phyloP scores from a whole-genome alignment of 1,284 basidiomycete genomes.

The Earliella scabrosa region DNA sequence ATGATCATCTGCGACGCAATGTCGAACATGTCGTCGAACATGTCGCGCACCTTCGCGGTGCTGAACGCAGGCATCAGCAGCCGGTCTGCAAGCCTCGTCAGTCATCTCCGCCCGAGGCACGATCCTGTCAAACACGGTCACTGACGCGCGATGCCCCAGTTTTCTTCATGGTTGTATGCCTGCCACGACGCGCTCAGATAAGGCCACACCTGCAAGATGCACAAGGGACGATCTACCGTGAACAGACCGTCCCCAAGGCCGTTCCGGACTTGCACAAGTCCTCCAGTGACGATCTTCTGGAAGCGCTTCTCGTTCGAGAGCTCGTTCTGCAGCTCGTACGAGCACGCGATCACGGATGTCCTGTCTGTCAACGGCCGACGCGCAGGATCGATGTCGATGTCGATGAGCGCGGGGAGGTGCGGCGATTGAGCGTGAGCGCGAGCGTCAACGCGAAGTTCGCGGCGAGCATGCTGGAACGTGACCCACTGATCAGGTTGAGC shows the following conservation, averaged over 20 bases:
- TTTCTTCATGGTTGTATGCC: conserved; percentile 47
- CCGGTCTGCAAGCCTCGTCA: conserved; percentile 40
- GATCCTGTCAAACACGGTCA: not conserved
- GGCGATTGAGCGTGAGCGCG: too few species aligned
- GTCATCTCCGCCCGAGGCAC: too few species aligned
- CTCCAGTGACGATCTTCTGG: conserved; percentile 42
- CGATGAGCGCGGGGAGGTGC: not conserved
- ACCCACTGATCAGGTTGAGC: conserved; percentile 44
- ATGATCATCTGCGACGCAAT: conserved; percentile 51
- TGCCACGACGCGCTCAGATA: conserved; percentile 9
- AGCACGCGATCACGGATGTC: conserved; percentile 38
- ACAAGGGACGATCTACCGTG: conserved; percentile 41
- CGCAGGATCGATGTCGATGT: not conserved
- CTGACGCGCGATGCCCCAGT: conserved; percentile 54
- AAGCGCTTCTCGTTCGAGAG: conserved; percentile 51
- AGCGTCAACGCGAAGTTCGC: too few species aligned
- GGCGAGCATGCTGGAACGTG: not conserved
- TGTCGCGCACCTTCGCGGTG: conserved; percentile 47
- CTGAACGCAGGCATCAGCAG: conserved; percentile 59
- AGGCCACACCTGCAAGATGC: too few species aligned
- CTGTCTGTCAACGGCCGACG: conserved; percentile 29
- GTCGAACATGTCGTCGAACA: conserved; percentile 57
- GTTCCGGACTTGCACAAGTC: conserved; percentile 44
- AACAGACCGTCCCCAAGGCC: conserved; percentile 51
- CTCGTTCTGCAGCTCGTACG: conserved; percentile 47